These are phyloP conservation scores for Cytospora leucostoma DNA, from an alignment of 2,329 filamentous ascomycete species.

Conservation along the genomic window DNA sequence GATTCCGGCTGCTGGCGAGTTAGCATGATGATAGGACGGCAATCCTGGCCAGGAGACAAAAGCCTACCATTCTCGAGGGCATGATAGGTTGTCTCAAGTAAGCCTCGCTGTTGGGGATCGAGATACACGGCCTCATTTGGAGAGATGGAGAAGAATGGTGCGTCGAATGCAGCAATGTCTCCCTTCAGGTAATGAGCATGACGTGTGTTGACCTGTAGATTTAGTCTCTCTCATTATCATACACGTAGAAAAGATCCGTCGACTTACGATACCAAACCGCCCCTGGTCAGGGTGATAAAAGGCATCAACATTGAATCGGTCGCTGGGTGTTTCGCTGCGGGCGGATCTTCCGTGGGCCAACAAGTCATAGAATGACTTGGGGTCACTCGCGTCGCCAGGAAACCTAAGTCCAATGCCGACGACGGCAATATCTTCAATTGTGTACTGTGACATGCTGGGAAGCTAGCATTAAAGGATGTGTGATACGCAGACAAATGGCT, in stretches of 20 bases:
- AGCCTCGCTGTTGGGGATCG: constrained; percentile 20
- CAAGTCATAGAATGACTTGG: constrained; percentile 34
- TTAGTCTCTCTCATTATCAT: neutral
- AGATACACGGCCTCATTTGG: constrained; percentile 14
- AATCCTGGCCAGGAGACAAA: neutral
- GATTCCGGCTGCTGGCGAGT: neutral
- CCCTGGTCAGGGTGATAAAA: constrained; percentile 36
- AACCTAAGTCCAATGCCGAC: constrained; percentile 29
- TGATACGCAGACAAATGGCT: too few relatives aligned
- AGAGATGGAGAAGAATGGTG: constrained; percentile 25
- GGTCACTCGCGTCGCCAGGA: constrained; percentile 33
- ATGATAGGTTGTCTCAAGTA: constrained; percentile 14
- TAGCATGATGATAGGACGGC: neutral
- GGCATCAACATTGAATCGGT: constrained; percentile 35
- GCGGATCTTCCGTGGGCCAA: constrained; percentile 34
- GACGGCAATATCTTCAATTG: constrained; percentile 23
- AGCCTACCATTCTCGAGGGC: constrained; percentile 22
- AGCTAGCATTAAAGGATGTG: too few relatives aligned
- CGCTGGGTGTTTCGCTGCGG: constrained; percentile 31
- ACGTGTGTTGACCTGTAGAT: constrained; percentile 33
- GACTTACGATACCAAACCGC: constrained; percentile 29
- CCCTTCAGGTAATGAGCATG: constrained; percentile 12
- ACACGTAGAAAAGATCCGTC: neutral
- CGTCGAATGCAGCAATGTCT: constrained; percentile 17
- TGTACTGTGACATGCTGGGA: too few relatives aligned